Base-by-base conservation (phyloP, 768 basidiomycete species). In the Astraeus odoratus region DNA sequence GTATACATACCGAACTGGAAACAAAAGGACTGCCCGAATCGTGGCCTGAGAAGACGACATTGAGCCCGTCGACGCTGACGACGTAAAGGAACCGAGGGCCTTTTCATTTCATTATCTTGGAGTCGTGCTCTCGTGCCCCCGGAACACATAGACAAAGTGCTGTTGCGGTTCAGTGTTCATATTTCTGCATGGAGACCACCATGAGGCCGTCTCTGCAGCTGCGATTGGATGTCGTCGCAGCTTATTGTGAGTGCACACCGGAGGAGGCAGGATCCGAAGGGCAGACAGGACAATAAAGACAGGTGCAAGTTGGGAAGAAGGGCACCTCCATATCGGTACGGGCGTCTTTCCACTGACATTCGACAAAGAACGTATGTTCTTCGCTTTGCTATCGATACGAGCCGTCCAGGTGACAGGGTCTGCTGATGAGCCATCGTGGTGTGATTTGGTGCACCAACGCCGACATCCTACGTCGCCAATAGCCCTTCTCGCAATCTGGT, bases 1-100 rank as follows among this genome's bases (percentile, higher is more conserved):
- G 36, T 51, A 45, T 37, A 15, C 34, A 50, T 54, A 46, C 50
- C 49, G 29, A 34, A 43, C 25, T 20, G 3, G 57, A 44, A 35
- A 58, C 57, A 58, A 58, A 52, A 54, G 57, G 42, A 56, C n/a
- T 43, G n/a, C 47, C 42, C 29, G n/a, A 43, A 42, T 29, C 8
- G 41, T 13, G 47, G 43, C 27, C 29, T 7, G 20, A 22, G 37
- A 42, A 10, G 13, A 12, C 16, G 23, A 33, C 30, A 31, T 23
- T 18, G 29, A 27, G 30, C 19, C 15, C 22, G 27, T 12, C 24
- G 42, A 20, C 20, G 36, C 9, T 19, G 20, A 12, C 16, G 20
- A 16, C 38, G 33, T 24, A 48, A 40, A 35, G 13, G 39, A 23
- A 16, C 24, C 8, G 18, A 13, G 15, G 10, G 23, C 24, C 9